These are phyloP conservation scores for Choanephora cucurbitarum DNA, from an alignment of 371 early-diverging fungal genomes.

Conservation along the genomic window DNA sequence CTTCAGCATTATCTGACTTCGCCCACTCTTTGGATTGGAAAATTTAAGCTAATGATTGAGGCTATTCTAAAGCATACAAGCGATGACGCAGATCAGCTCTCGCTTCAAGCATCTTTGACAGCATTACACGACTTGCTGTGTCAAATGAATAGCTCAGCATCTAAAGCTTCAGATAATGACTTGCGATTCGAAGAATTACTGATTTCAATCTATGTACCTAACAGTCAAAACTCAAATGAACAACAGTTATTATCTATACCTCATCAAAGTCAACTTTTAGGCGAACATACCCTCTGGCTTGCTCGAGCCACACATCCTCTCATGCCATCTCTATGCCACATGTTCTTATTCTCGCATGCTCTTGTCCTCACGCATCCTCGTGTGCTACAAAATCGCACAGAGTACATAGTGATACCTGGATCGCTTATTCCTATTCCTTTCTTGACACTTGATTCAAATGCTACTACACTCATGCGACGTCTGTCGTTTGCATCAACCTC, in stretches of 20 bases:
- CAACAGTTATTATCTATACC: constrained; percentile 11
- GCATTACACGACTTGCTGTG: constrained; percentile 28
- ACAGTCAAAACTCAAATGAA: neutral
- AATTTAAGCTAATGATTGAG: constrained; percentile 29
- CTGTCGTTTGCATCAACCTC: constrained; percentile 23
- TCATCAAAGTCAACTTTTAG: constrained; percentile 18
- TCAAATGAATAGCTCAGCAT: constrained; percentile 34
- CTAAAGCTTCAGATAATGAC: constrained; percentile 18
- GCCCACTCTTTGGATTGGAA: constrained; percentile 41
- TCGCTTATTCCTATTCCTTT: constrained; percentile 33
- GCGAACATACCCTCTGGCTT: constrained; percentile 30
- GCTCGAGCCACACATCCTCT: constrained; percentile 32
- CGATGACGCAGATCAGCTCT: constrained; percentile 29
- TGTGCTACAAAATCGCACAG: constrained; percentile 13
- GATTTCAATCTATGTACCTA: constrained; percentile 16
- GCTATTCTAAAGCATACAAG: constrained; percentile 37
- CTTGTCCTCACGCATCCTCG: constrained; percentile 32
- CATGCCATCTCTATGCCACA: constrained; percentile 20
- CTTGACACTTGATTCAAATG: constrained; percentile 11
- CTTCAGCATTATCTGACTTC: constrained; percentile 37
- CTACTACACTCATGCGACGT: constrained; percentile 17
- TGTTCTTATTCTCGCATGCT: constrained; percentile 43
- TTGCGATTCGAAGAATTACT: constrained; percentile 29
- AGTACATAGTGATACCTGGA: constrained; percentile 20
- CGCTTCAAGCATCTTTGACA: constrained; percentile 28